These are phyloP conservation scores for Nepenthes mirabilis DNA, from an alignment of 148 eudicot genomes.

Conservation along the genomic window DNA sequence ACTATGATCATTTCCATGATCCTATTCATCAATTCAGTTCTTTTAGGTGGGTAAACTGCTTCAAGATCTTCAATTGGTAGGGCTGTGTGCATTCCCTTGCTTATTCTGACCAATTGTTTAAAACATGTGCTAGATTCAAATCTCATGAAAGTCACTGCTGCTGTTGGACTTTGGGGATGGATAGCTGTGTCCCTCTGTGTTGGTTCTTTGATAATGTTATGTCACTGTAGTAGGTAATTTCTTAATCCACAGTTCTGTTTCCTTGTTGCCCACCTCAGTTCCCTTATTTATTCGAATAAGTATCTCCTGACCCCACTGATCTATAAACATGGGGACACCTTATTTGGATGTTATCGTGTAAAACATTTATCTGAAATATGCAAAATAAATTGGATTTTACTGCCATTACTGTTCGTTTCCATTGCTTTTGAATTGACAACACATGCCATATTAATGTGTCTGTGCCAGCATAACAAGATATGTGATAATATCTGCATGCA, in stretches of 20 bases:
- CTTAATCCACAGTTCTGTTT: constrained; percentile 3
- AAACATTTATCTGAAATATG: too few species aligned
- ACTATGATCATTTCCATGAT: constrained; percentile 30
- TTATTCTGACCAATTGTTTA: constrained; percentile 12
- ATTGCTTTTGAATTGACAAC: background rate
- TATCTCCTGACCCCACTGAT: too few species aligned
- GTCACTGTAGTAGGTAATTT: constrained; percentile 66
- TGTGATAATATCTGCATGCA: too few species aligned
- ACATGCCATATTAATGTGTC: too few species aligned
- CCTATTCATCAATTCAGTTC: constrained; percentile 70
- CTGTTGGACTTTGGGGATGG: constrained; percentile 90
- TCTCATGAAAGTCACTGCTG: constrained; percentile 66
- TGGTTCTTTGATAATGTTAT: constrained; percentile 56
- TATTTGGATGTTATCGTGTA: too few species aligned
- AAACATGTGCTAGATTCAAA: constrained; percentile 38
- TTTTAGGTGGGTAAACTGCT: constrained; percentile 48
- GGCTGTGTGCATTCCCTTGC: constrained; percentile 1
- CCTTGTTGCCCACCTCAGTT: background rate
- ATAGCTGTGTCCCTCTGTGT: constrained; percentile 47
- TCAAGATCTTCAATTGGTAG: constrained; percentile 1
- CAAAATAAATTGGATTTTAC: too few species aligned
- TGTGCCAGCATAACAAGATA: too few species aligned
- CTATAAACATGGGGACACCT: too few species aligned
- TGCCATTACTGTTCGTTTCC: background rate
- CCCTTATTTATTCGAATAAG: background rate